These are phyloP conservation scores for Cyberlindnera americana DNA, from an alignment of 805 yeast genomes.

Conservation along the genomic window DNA sequence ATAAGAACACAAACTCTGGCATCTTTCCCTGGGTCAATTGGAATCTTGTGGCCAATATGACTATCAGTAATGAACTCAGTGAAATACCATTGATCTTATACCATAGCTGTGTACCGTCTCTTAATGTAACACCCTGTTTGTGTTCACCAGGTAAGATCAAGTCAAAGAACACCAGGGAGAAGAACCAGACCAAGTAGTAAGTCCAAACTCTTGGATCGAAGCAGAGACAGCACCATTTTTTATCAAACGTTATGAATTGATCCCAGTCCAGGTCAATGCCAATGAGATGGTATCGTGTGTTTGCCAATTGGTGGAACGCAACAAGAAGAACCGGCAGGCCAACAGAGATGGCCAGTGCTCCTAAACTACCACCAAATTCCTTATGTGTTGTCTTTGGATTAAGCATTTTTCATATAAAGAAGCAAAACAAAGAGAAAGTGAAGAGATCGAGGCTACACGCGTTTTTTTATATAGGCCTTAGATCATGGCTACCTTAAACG, in stretches of 20 bases:
- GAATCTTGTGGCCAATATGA: conserved; percentile 49
- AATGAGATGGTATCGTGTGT: conserved; percentile 50
- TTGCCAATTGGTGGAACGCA: conserved; percentile 56
- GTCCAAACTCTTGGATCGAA: conserved; percentile 52
- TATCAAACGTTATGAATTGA: conserved; percentile 35
- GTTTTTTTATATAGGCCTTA: too few relatives aligned
- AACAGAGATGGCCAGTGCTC: conserved; percentile 62
- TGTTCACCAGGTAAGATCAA: conserved; percentile 60
- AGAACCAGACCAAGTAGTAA: conserved; percentile 72
- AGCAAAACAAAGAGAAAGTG: too few relatives aligned
- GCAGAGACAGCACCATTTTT: conserved; percentile 32
- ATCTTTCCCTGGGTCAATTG: conserved; percentile 47
- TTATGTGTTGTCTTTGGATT: conserved; percentile 70
- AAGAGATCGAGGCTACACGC: too few relatives aligned
- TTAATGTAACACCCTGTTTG: conserved; percentile 60
- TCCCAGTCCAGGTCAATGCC: conserved; percentile 45
- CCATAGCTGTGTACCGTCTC: conserved; percentile 68
- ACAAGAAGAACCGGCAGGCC: conserved; percentile 66
- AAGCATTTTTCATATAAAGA: conserved; percentile 2
- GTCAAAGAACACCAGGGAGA: conserved; percentile 60
- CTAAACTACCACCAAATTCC: conserved; percentile 79
- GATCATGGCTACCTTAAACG: too few relatives aligned
- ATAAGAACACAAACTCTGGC: conserved; percentile 80
- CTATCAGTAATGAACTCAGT: conserved; percentile 40
- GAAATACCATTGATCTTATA: conserved; percentile 83